Evolutionary conservation across 192 early-diverging fungal genomes (phyloP).

Genomic region (Podila epicladia): DNA sequence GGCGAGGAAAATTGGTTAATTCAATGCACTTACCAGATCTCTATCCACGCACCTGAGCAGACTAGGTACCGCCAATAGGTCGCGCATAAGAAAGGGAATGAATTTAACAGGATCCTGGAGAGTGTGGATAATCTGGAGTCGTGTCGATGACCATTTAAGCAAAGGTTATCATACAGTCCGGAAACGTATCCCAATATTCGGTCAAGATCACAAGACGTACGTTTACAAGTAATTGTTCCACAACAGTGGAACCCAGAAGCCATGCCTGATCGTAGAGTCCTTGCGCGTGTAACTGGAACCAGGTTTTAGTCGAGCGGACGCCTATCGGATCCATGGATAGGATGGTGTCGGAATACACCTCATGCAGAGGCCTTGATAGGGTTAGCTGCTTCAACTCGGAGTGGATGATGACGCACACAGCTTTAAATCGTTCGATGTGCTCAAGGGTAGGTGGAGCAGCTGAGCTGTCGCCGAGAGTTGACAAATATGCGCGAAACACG

Average conservation of each 20-base stretch:
- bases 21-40: conserved; percentile 9
- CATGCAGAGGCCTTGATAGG: too few species aligned
- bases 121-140: conserved; percentile 17
- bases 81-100: conserved; percentile 32
- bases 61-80: conserved; percentile 24
- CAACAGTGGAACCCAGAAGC: conserved; percentile 39
- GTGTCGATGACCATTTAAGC: background rate
- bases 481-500: too few species aligned
- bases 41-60: conserved; percentile 18
- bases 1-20: background rate
- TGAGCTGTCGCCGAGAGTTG: too few species aligned
- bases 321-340: too few species aligned
- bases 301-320: conserved; percentile 3
- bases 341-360: too few species aligned
- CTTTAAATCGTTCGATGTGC: too few species aligned
- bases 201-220: conserved; percentile 13
- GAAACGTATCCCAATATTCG: background rate
- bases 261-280: conserved; percentile 29
- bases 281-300: conserved; percentile 17
- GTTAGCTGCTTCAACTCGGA: too few species aligned
- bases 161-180: background rate
- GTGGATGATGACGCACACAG: too few species aligned
- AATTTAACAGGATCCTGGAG: conserved; percentile 32
- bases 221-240: conserved; percentile 39
- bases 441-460: too few species aligned